Base-by-base conservation (phyloP, 1,284 basidiomycete species). In the Ustilago esculenta region DNA sequence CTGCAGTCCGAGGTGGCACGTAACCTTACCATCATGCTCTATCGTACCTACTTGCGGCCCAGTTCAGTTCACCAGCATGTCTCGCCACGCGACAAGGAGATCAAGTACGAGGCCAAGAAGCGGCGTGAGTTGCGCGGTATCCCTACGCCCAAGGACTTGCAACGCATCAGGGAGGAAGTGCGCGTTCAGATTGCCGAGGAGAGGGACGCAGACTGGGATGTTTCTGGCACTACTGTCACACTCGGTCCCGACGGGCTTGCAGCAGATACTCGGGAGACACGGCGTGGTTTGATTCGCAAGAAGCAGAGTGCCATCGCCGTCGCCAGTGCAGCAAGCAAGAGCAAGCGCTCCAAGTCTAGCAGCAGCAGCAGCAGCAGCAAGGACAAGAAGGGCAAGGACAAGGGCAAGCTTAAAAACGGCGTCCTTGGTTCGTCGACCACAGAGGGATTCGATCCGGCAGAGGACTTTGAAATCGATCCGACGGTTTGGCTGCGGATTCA, bases 401-500 rank as follows among this genome's bases (percentile, higher is more conserved):
- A 46, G n/a, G 54, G 60, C 30, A 49, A 48, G 27, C n/a, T n/a
- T n/a, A n/a, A n/a, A n/a, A 71, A 66, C 18, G 61, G 53, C 45
- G 21, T 57, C 50, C 57, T 58, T 36, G 67, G 59, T 12, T 37
- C 51, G 17, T 27, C 34, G 27, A 18, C 21, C n/a, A 34, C 45
- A 24, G 67, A 64, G 17, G 51, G 36, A 2, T 56, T 65, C 30
- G 68, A 72, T 23, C 63, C 69, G 6, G 57, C 48, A 27, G 64
- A 72, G 30, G 65, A 58, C 36, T 60, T 57, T 20, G 72, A 72
- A 4, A 73, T 76, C 35, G 76, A 76, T 42, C 57, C 69, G 18
- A 84, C 85, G 3, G 86, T 90, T 20, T 90, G 90, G 83, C 90
- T 94, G 79, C 88, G 90, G 40, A 87, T 97, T 50, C 94, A 96